phyloP scores from a whole-genome alignment of 805 yeast species.

The Kodamaea restingae region DNA sequence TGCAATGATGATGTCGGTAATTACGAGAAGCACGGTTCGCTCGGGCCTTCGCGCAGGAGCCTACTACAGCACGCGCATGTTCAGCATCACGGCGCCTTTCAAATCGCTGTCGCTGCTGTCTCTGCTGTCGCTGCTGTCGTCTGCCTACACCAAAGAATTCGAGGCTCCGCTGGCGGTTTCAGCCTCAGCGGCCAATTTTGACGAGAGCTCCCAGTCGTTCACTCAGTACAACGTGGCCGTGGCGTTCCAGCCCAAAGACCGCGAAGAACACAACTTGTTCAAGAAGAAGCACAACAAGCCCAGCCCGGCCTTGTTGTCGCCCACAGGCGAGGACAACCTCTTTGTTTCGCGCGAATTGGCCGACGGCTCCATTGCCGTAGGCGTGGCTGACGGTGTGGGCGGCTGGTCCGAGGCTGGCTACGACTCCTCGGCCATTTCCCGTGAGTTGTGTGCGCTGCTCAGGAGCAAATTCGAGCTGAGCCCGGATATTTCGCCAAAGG shows the following conservation, averaged over 20 bases:
- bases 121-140: conserved; percentile 12
- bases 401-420: conserved; percentile 94
- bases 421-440: conserved; percentile 82
- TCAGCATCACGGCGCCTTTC: conserved; percentile 8
- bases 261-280: conserved; percentile 49
- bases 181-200: conserved; percentile 18
- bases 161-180: conserved; percentile 16
- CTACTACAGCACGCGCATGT: too few species aligned
- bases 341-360: conserved; percentile 43
- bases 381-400: conserved; percentile 96
- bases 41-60: background rate
- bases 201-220: conserved; percentile 17
- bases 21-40: conserved; percentile 10
- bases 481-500: conserved; percentile 34
- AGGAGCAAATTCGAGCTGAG: conserved; percentile 31
- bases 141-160: conserved; percentile 7
- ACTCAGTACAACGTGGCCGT: conserved; percentile 55
- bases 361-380: conserved; percentile 51
- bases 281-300: conserved; percentile 21
- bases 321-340: conserved; percentile 76
- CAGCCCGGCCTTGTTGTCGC: conserved; percentile 42
- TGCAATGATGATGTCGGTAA: conserved; percentile 19
- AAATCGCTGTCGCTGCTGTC: conserved; percentile 16
- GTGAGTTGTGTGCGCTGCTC: conserved; percentile 67
- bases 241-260: conserved; percentile 70